Base-by-base conservation (phyloP, 495 filamentous ascomycete genomes). In the Staphylotrichum tortipilum region DNA sequence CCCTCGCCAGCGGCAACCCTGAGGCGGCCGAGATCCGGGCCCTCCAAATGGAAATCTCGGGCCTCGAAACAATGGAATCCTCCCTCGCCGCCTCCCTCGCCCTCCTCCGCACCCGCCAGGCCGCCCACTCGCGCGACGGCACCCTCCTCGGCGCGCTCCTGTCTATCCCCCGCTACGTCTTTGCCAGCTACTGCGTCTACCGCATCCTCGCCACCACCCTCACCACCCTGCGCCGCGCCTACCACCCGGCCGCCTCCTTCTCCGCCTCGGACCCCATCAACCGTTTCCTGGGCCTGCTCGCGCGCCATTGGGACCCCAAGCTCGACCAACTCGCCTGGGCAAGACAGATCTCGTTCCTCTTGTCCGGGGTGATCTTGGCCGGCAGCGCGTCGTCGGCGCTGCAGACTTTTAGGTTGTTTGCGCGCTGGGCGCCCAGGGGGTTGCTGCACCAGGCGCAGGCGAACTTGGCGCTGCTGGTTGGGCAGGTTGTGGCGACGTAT, bases 401-500 rank as follows among this genome's bases (percentile, higher is more conserved):
- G 34, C 84, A 88, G 56, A 91, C 86, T 5, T 80, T 87, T 56
- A 76, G 80, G 47, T 73, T 90, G 56, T 81, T 90, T 59, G 76
- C 82, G 4, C 82, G 83, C 49, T 81, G 84, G 68, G 68, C 75
- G 10, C 86, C 86, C n/a, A n/a, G n/a, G 3, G 70, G 73, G 4
- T 61, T 88, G n/a, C 65, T 89, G 64, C 40, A 70, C 47, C 72
- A 78, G 45, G 73, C 74, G 23, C 71, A 85, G 53, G 80, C 82
- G 15, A 86, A 86, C 59, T 62, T 89, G 3, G 81, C 87, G 9
- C 68, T 92, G 15, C 65, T 88, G 22, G 78, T 86, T 37, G 81
- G 79, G 2, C 87, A 92, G 66, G 79, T 92, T 24, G 77, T 77
- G 7, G 87, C 82, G 2, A 86, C 84, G 3, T 92, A 92, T 58